Evolutionary conservation across 306 rosid genomes (phyloP), one percentile per base, ranked within the genome.

Genomic region (Citrullus amarus): DNA sequence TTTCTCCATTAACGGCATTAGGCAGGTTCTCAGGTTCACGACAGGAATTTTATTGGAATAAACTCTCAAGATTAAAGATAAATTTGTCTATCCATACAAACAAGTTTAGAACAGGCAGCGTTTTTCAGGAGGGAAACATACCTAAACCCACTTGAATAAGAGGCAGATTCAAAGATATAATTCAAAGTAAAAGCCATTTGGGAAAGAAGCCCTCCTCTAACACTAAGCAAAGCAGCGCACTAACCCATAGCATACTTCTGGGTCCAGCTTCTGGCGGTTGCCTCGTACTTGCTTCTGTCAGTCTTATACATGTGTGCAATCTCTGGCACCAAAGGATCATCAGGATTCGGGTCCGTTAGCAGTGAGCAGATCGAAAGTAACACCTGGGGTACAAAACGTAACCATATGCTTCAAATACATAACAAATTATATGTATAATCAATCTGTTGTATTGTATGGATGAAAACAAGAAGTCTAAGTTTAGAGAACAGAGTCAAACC

Each of bases 191-290:
- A 66, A 53, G 83, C 80, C 78, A 69, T 12, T 17, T 32, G 79
- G 79, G 69, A 83, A 77, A 83, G 81, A 75, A 70, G 32, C 81
- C 80, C 76, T 39, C 85, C 76, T 72, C 77, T 57, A 69, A 55
- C 57, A 81, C 81, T 59, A 73, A 43, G 81, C 65, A n/a, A 59
- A 50, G 32, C 54, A 55, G 59, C 59, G 5, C 51, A 66, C 80
- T 86, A 88, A 41, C 95, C 95, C 95, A 88, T 88, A 43, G 89
- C 92, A 80, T 90, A 88, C 87, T 90, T 90, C 86, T 90, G 91
- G 75, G 96, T 88, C 96, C 91, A 88, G 92, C 96, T 88, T 86
- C 92, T 88, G 4, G 96, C 92, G 2, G 92, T 90, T 63, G 92
- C 83, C 82, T 90, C 96, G 50, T 90, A 90, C 87, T 90, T 90